Conservation (phyloP, 768 basidiomycete species). For the Leccinellum rugosiceps region DNA sequence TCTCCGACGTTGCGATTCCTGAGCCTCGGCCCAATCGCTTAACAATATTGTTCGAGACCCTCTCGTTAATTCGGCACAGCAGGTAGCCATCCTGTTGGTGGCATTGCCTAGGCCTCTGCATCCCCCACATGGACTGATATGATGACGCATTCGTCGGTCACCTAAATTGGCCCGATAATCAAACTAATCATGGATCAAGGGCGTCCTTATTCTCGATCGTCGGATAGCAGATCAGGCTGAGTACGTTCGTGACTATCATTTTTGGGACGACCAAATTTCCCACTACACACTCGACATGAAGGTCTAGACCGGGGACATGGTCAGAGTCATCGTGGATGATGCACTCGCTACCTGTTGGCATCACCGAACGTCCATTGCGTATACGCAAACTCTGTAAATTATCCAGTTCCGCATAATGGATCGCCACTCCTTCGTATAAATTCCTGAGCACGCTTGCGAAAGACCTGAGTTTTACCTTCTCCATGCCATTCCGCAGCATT, state of each 20-base stretch:
- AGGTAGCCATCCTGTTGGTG: constrained; percentile 1
- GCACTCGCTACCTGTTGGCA: neutral
- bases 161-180: neutral
- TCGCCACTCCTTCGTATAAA: constrained; percentile 7
- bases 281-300: neutral
- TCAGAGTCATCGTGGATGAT: neutral
- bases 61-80: constrained; percentile 2
- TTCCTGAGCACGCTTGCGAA: neutral
- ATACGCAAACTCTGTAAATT: neutral
- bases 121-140: neutral
- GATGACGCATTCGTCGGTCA: neutral
- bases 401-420: neutral
- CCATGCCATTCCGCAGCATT: constrained; percentile 9
- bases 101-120: constrained; percentile 8
- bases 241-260: constrained; percentile 2
- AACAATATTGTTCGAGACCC: constrained; percentile 9
- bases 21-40: constrained; percentile 1
- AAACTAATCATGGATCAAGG: neutral
- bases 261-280: neutral
- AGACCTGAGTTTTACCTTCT: neutral
- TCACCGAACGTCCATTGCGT: neutral
- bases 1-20: neutral
- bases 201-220: neutral
- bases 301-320: constrained; percentile 9
- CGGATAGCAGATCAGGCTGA: neutral